These are phyloP conservation scores for Colletotrichum eleusines DNA, from an alignment of 2,329 filamentous ascomycete species.

Conservation along the genomic window DNA sequence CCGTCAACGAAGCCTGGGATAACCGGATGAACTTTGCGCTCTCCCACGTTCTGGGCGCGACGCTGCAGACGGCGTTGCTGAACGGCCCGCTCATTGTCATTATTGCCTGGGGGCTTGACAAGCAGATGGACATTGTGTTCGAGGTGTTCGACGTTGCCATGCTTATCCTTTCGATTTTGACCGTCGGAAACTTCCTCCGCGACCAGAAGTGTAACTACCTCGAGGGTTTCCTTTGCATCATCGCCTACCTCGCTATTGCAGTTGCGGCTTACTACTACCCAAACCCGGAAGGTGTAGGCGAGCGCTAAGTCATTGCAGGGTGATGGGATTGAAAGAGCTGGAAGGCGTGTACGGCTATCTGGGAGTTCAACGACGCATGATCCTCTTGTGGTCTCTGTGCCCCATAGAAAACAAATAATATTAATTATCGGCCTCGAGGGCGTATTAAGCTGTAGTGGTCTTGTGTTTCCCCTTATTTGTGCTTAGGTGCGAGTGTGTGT, in stretches of 20 bases:
- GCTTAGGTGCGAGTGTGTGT: too few species aligned
- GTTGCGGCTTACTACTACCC: slow-evolving; percentile 70
- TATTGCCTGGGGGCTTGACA: slow-evolving; percentile 82
- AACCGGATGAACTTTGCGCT: slow-evolving; percentile 88
- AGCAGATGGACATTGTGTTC: slow-evolving; percentile 83
- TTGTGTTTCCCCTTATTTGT: neutral
- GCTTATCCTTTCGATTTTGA: slow-evolving; percentile 85
- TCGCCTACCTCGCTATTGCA: slow-evolving; percentile 72
- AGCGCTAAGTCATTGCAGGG: neutral
- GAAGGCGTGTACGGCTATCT: neutral
- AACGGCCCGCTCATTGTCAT: slow-evolving; percentile 87
- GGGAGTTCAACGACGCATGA: too few species aligned
- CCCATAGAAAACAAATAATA: neutral
- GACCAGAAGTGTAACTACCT: slow-evolving; percentile 93
- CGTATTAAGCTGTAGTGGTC: neutral
- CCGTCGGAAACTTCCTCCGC: slow-evolving; percentile 87
- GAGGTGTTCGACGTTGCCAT: slow-evolving; percentile 87
- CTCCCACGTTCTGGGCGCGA: slow-evolving; percentile 86
- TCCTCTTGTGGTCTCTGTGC: neutral
- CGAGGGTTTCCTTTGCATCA: slow-evolving; percentile 85
- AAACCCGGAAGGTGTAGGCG: slow-evolving; percentile 49
- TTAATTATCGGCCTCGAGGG: neutral
- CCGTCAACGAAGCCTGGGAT: slow-evolving; percentile 86
- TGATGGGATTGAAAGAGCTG: neutral
- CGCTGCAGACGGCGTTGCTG: slow-evolving; percentile 89